Conservation (phyloP, 2,329 filamentous ascomycete species). For the Grosmannia penicillata region DNA sequence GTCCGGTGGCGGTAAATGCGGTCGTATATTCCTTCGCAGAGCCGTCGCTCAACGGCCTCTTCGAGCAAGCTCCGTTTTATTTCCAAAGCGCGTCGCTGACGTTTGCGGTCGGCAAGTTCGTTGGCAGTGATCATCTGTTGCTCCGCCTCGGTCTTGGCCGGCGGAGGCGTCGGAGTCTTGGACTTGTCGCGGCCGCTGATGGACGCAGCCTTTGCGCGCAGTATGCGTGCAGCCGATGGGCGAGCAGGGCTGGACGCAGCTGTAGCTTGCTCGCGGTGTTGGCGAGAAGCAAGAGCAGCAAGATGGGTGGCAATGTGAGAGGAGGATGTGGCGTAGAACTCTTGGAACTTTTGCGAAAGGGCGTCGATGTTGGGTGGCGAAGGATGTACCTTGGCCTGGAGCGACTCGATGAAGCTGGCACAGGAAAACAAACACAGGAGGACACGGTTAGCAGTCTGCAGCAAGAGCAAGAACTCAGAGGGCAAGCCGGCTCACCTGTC, state of each 20-base stretch:
- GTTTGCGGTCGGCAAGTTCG: conserved; percentile 69
- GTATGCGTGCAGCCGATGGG: conserved; percentile 38
- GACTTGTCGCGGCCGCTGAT: conserved; percentile 35
- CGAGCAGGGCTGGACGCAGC: conserved; percentile 37
- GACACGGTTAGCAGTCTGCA: too few species aligned
- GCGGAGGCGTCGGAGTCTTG: conserved; percentile 17
- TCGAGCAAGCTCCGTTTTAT: conserved; percentile 64
- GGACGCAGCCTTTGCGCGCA: conserved; percentile 40
- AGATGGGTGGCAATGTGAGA: conserved; percentile 79
- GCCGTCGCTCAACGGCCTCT: conserved; percentile 76
- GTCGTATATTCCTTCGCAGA: conserved; percentile 74
- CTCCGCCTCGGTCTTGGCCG: conserved; percentile 26
- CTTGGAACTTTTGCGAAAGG: conserved; percentile 78
- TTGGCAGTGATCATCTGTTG: conserved; percentile 86
- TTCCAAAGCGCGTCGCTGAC: conserved; percentile 63
- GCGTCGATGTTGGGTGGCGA: conserved; percentile 71
- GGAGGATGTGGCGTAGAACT: conserved; percentile 75
- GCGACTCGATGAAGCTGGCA: conserved; percentile 71
- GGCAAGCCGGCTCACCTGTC: conserved; percentile 48
- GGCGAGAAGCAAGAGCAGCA: conserved; percentile 57
- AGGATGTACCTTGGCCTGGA: conserved; percentile 75
- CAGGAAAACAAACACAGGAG: too few species aligned
- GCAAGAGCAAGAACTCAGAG: background rate
- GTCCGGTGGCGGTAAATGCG: conserved; percentile 83
- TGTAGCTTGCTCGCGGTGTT: conserved; percentile 53